Evolutionary conservation across 306 rosid genomes (phyloP).

Genomic region (Vigna nakashimae): DNA sequence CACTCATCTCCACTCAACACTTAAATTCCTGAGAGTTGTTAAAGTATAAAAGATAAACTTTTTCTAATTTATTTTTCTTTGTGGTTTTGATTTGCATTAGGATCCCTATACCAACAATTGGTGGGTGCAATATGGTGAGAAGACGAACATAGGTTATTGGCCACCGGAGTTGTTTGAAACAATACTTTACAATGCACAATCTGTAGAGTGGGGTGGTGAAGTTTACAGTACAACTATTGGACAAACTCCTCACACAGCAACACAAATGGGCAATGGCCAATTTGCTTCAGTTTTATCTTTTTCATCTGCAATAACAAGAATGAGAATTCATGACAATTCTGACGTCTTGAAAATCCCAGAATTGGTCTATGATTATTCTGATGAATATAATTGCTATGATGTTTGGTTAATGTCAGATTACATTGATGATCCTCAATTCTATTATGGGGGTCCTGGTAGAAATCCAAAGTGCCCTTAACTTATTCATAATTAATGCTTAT

Average conservation of each 20-base stretch:
- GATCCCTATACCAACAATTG: slow-evolving; percentile 61
- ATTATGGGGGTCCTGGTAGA: slow-evolving; percentile 76
- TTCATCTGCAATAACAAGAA: slow-evolving; percentile 52
- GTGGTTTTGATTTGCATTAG: slow-evolving; percentile 40
- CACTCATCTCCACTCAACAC: no score
- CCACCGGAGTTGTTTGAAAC: slow-evolving; percentile 56
- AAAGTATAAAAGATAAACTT: not conserved
- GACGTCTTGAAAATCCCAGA: slow-evolving; percentile 54
- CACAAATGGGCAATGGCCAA: slow-evolving; percentile 66
- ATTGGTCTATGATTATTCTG: slow-evolving; percentile 41
- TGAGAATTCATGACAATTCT: slow-evolving; percentile 69
- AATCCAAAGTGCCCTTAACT: slow-evolving; percentile 57
- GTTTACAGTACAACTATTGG: slow-evolving; percentile 61
- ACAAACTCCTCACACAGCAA: slow-evolving; percentile 62
- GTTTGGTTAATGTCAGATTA: slow-evolving; percentile 45
- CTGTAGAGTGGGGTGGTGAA: slow-evolving; percentile 85
- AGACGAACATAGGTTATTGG: slow-evolving; percentile 68
- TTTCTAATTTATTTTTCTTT: not conserved
- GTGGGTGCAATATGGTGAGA: slow-evolving; percentile 76
- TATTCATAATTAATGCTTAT: no score
- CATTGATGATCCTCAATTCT: slow-evolving; percentile 63
- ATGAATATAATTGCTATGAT: slow-evolving; percentile 64
- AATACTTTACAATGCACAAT: slow-evolving; percentile 49
- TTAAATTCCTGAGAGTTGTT: no score
- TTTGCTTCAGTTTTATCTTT: slow-evolving; percentile 9